Conservation (phyloP, 116 monocot genomes). For the Iris pallida region DNA sequence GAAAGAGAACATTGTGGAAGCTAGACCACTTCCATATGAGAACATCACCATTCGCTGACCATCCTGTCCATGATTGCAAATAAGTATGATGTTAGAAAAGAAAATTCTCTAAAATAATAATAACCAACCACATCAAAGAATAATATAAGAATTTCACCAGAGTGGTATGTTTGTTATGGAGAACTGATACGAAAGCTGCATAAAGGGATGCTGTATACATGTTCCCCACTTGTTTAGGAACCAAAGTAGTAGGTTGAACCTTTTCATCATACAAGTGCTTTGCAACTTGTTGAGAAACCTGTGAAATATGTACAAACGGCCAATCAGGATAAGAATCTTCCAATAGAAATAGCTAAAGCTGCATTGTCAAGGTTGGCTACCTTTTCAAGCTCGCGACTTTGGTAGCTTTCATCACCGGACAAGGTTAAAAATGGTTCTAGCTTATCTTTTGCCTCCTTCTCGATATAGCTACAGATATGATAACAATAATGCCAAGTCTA, state of each 20-base stretch:
- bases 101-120: slow-evolving; percentile 10
- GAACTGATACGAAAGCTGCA: slow-evolving; percentile 77
- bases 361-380: slow-evolving; percentile 15
- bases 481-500: too few relatives aligned
- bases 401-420: slow-evolving; percentile 79
- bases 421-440: slow-evolving; percentile 70
- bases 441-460: slow-evolving; percentile 59
- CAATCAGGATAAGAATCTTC: slow-evolving; percentile 7
- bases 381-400: slow-evolving; percentile 94
- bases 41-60: slow-evolving; percentile 83
- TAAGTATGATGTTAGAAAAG: not conserved
- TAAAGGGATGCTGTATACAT: slow-evolving; percentile 98
- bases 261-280: slow-evolving; percentile 69
- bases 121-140: slow-evolving; percentile 7
- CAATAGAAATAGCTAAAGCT: not conserved
- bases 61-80: not conserved
- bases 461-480: slow-evolving; percentile 43
- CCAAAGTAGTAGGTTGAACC: slow-evolving; percentile 79
- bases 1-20: slow-evolving; percentile 87
- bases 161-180: slow-evolving; percentile 60
- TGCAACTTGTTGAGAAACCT: slow-evolving; percentile 80
- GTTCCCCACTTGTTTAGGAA: slow-evolving; percentile 95
- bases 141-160: slow-evolving; percentile 45
- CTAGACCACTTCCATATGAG: slow-evolving; percentile 87
- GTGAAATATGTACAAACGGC: slow-evolving; percentile 3